Base-by-base conservation (phyloP, 2,329 filamentous ascomycete species). In the Ceratocystis huliohia region DNA sequence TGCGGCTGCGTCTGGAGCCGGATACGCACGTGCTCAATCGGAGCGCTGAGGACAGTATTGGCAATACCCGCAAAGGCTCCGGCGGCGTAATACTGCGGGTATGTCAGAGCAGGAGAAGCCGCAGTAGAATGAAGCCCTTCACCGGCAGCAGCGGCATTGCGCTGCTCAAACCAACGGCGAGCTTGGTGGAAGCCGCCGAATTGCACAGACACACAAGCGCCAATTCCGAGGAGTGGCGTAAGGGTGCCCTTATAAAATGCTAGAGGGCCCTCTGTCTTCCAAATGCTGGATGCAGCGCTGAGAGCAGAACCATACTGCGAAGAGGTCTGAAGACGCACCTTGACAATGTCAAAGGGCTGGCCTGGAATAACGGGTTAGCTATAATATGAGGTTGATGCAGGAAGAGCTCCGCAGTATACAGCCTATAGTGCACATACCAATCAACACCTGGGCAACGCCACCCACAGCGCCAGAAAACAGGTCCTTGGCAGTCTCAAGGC, bases 181-280 rank as follows among this genome's bases (percentile, higher is more conserved):
- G 93, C 92, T 73, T 88, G 87, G 80, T 96, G 91, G 82, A 97
- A 99, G 72, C 89, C 94, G 69, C 92, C 94, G 76, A 99, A 99
- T 80, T 99, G 94, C 72, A 99, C 88, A n/a, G 91, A 96, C 59
- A 94, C 92, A 75, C 94, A 99, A 71, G 94, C 94, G 71, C 94
- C 94, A 74, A 99, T 97, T 71, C 94, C 94, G 67, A 99, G 84
- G 66, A 99, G 82, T 0, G 94, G 94, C 4, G 94, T 97, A 66
- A 99, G 81, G 0, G 94, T 97, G 73, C 94, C 94, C 78, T 99
- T 99, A 84, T 99, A 99, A 80, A 99, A 99, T 67, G 94, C 94
- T 13, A 89, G 78, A 1, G 91, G 82, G 1, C 94, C 94, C 76
- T 99, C 94, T 73, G 90, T 87, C 72, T 84, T 86, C 77, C 90